Conservation (phyloP, 208 protist genomes). For the Angomonas deanei region DNA sequence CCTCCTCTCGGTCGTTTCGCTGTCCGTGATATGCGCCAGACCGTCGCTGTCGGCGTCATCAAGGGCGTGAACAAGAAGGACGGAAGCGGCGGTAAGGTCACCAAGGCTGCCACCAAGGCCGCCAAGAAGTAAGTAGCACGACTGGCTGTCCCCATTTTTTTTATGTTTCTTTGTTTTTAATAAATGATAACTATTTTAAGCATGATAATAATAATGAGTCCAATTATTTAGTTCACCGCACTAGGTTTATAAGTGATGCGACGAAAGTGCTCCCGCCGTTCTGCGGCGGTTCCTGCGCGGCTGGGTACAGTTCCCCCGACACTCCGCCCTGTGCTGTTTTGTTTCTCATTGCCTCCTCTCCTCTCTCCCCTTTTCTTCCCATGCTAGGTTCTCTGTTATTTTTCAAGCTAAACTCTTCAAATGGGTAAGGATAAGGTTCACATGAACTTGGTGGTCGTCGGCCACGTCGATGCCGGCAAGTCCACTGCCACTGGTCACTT, state of each 20-base stretch:
- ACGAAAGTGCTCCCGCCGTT: background rate
- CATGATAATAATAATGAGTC: background rate
- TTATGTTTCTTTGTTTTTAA: constrained; percentile 2
- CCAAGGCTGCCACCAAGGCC: constrained; percentile 62
- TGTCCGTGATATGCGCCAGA: constrained; percentile 93
- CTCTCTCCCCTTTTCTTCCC: background rate
- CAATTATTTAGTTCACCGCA: background rate
- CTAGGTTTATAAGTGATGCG: background rate
- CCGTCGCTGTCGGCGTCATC: constrained; percentile 96
- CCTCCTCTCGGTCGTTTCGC: constrained; percentile 94
- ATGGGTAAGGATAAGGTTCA: constrained; percentile 70
- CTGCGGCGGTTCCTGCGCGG: background rate
- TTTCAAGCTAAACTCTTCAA: background rate
- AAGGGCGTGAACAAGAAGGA: constrained; percentile 81
- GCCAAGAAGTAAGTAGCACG: constrained; percentile 31
- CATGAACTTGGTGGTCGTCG: constrained; percentile 34
- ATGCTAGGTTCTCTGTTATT: background rate
- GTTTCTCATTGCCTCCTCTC: background rate
- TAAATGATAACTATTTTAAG: background rate
- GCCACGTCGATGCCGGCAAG: constrained; percentile 60
- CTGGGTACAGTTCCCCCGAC: background rate
- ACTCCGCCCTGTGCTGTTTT: background rate
- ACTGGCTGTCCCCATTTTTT: constrained; percentile 15
- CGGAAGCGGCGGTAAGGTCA: constrained; percentile 61
- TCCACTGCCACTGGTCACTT: constrained; percentile 89